Evolutionary conservation across 2,329 filamentous ascomycete species (phyloP), one percentile per base, ranked within the genome.

Genomic region (Bertia moriformis): DNA sequence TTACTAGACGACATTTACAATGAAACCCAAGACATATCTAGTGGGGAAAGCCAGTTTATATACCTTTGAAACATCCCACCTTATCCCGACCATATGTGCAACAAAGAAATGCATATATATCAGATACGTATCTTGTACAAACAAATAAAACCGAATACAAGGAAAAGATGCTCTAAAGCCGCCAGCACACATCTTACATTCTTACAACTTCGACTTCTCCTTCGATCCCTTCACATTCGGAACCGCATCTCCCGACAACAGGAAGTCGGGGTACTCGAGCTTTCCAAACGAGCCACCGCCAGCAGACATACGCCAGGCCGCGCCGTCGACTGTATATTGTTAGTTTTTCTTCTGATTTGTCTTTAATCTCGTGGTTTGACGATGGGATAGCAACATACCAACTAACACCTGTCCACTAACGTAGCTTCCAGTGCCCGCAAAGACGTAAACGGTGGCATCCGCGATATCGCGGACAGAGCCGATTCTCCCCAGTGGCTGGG

Each of bases 401-500:
- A 93, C 83, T 24, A 95, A 60, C 3, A 76, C 73, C 47, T 86
- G 78, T 1, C 87, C 91, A 47, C 83, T 94, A 37, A 96, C 76
- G 56, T 83, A 94, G 54, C 80, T 86, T 1, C 80, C 89, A 1
- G 85, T 77, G 36, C 93, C 83, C 36, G 82, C 83, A 53, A 95
- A 91, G 40, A 96, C 57, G 50, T 78, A 98, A 0, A 96, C 73
- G 0, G 89, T 95, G 1, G 89, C 84, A 58, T 98, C 89, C 0
- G 87, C 83, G 50, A 98, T 87, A 52, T 98, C 89, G 46, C 81
- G 82, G 18, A 93, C 75, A 1, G 73, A 73, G 4, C 89, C 91
- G 57, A 77, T 76, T 41, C 88, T 69, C 1, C 86, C 86, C 2
- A 78, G 61, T 0, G 91, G 91, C 27, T 93, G 70, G 5, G 55